A percentile compares a stretch with the other conserved stretches of the same genome.
These are phyloP conservation scores for Tricholoma matsutake DNA, from an alignment of 768 basidiomycete genomes.

Conservation along the genomic window DNA sequence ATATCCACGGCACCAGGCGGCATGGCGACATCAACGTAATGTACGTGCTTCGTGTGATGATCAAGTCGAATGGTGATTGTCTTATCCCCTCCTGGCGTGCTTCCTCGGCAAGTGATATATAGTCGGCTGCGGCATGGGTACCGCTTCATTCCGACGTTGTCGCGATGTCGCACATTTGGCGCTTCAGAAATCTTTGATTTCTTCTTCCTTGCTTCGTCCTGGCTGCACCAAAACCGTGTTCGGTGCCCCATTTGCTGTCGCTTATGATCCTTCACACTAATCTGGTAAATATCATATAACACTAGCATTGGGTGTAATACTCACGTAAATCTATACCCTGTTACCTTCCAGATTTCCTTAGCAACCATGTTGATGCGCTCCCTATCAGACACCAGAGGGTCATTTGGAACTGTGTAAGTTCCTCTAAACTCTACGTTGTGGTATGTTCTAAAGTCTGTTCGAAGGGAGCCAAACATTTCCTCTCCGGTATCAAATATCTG, in stretches of 20 bases:
- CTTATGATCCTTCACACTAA: slow-evolving; percentile 5
- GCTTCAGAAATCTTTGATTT: too few relatives aligned
- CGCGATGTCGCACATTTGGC: slow-evolving; percentile 18
- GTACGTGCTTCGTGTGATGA: too few relatives aligned
- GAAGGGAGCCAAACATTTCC: neutral
- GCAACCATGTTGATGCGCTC: too few relatives aligned
- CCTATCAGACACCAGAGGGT: too few relatives aligned
- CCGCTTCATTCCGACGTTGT: slow-evolving; percentile 18
- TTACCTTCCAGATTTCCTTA: too few relatives aligned
- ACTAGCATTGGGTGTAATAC: slow-evolving; percentile 5
- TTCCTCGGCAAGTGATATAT: slow-evolving; percentile 12
- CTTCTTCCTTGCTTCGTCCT: too few relatives aligned
- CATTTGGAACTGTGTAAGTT: too few relatives aligned
- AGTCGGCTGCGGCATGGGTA: slow-evolving; percentile 9
- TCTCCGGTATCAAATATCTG: too few relatives aligned
- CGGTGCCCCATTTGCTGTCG: slow-evolving; percentile 20
- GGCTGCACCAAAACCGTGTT: slow-evolving; percentile 11
- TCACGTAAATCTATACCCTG: slow-evolving; percentile 1
- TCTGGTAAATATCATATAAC: slow-evolving; percentile 1
- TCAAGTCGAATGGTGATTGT: too few relatives aligned
- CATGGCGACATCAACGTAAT: slow-evolving; percentile 16
- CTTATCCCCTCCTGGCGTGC: neutral
- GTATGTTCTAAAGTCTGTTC: neutral
- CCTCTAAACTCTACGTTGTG: neutral
- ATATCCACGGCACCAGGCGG: slow-evolving; percentile 8